phyloP scores from a whole-genome alignment of 805 yeast species.

The Lipomyces sp. region DNA sequence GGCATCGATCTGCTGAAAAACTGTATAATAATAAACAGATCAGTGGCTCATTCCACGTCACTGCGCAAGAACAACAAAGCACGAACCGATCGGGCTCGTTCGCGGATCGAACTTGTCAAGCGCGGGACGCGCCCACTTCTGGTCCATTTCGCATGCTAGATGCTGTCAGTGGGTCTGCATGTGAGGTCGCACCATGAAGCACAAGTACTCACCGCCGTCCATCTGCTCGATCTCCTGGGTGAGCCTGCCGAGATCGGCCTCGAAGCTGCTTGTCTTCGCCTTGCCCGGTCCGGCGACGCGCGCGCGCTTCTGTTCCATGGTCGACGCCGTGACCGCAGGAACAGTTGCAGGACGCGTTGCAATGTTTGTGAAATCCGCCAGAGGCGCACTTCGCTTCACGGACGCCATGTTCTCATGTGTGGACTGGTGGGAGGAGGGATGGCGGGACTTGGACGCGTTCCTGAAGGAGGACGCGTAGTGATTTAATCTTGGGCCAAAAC shows the following conservation, averaged over 20 bases:
- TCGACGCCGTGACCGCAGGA: neutral
- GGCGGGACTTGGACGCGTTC: neutral
- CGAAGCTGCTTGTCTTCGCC: slow-evolving; percentile 47
- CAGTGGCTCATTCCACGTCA: neutral
- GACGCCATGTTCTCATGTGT: slow-evolving; percentile 16
- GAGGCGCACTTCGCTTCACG: slow-evolving; percentile 19
- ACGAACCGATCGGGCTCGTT: slow-evolving; percentile 45
- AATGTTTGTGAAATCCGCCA: slow-evolving; percentile 21
- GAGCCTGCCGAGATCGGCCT: slow-evolving; percentile 50
- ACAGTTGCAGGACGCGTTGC: slow-evolving; percentile 4
- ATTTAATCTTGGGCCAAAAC: too few relatives aligned
- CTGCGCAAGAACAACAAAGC: too few relatives aligned
- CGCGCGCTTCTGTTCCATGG: slow-evolving; percentile 13
- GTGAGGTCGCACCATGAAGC: neutral
- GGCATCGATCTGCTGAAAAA: slow-evolving; percentile 91
- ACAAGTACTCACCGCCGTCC: slow-evolving; percentile 19
- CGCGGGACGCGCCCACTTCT: slow-evolving; percentile 54
- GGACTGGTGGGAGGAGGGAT: too few relatives aligned
- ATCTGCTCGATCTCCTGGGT: slow-evolving; percentile 38
- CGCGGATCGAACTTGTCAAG: slow-evolving; percentile 50
- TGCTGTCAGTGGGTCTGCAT: too few relatives aligned
- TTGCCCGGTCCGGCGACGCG: slow-evolving; percentile 1
- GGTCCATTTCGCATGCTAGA: slow-evolving; percentile 33
- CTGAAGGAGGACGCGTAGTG: too few relatives aligned
- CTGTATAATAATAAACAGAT: slow-evolving; percentile 20